A percentile compares a stretch with the other conserved stretches of the same genome.
These are phyloP conservation scores for Aspergillus costaricaensis DNA, from an alignment of 2,329 filamentous ascomycete genomes.

Conservation along the genomic window DNA sequence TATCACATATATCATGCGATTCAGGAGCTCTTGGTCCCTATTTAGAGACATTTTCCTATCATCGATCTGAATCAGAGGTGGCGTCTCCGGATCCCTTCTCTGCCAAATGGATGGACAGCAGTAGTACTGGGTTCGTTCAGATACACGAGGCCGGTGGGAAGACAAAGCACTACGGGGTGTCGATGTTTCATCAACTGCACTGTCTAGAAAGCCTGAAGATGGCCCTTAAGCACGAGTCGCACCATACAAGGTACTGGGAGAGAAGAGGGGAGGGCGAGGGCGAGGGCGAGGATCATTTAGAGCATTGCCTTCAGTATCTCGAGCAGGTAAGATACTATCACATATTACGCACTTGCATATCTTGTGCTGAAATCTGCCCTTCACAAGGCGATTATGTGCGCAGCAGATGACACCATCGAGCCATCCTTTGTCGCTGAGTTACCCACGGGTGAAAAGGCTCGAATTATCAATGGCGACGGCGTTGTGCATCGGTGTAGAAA, in stretches of 20 bases:
- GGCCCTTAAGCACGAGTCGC: background rate
- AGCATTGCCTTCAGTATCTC: background rate
- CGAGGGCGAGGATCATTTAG: background rate
- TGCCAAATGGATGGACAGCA: too few relatives aligned
- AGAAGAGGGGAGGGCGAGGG: too few relatives aligned
- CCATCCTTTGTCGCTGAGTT: background rate
- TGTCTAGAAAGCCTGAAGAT: background rate
- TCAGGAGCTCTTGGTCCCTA: too few relatives aligned
- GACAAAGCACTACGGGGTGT: background rate
- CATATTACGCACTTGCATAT: background rate
- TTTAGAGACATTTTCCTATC: too few relatives aligned
- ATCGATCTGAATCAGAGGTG: too few relatives aligned
- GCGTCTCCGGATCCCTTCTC: too few relatives aligned
- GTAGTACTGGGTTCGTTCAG: too few relatives aligned
- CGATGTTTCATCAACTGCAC: background rate
- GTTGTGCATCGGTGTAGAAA: background rate
- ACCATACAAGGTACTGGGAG: background rate
- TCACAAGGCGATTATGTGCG: background rate
- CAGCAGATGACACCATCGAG: background rate
- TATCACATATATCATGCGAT: too few relatives aligned
- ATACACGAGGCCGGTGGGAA: too few relatives aligned
- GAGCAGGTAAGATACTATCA: background rate
- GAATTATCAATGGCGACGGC: background rate
- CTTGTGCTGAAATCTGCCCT: background rate
- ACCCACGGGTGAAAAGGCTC: background rate